Evolutionary conservation across 805 yeast genomes (phyloP).

Genomic region (Yarrowia divulgata): DNA sequence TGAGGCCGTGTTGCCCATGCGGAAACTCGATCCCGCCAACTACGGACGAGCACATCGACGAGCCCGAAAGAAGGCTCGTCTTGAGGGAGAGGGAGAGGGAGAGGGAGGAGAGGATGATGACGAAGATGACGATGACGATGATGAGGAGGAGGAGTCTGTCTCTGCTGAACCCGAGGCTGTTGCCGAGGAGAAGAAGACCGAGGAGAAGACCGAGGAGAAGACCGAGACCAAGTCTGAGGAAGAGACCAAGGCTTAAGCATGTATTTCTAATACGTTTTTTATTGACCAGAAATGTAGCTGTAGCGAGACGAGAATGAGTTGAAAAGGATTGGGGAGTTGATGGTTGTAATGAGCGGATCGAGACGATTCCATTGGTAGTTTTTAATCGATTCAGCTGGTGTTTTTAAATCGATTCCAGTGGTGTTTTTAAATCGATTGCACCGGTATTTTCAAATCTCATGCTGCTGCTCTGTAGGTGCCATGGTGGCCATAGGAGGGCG

Average conservation of each 20-base stretch:
- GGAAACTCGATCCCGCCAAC: constrained; percentile 56
- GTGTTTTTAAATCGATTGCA: too few relatives aligned
- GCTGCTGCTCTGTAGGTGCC: too few relatives aligned
- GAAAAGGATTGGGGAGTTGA: too few relatives aligned
- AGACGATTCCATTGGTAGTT: too few relatives aligned
- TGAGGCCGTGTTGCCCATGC: constrained; percentile 82
- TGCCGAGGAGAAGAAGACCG: not conserved
- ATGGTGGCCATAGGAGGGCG: too few relatives aligned
- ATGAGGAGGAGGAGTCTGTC: constrained; percentile 12
- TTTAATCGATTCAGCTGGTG: too few relatives aligned
- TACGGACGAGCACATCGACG: constrained; percentile 37
- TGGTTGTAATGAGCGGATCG: too few relatives aligned
- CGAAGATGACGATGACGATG: constrained; percentile 43
- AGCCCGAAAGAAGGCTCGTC: constrained; percentile 29
- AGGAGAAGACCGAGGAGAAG: not conserved
- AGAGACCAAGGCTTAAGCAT: not conserved
- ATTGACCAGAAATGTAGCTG: too few relatives aligned
- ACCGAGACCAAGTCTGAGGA: not conserved
- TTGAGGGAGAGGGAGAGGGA: constrained; percentile 7
- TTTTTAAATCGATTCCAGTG: too few relatives aligned
- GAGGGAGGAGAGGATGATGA: constrained; percentile 40
- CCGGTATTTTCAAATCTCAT: too few relatives aligned
- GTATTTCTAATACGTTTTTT: too few relatives aligned
- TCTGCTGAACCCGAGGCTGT: constrained; percentile 22
- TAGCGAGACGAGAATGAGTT: too few relatives aligned